Conservation (phyloP, 768 basidiomycete genomes). For the Suillus paluster region DNA sequence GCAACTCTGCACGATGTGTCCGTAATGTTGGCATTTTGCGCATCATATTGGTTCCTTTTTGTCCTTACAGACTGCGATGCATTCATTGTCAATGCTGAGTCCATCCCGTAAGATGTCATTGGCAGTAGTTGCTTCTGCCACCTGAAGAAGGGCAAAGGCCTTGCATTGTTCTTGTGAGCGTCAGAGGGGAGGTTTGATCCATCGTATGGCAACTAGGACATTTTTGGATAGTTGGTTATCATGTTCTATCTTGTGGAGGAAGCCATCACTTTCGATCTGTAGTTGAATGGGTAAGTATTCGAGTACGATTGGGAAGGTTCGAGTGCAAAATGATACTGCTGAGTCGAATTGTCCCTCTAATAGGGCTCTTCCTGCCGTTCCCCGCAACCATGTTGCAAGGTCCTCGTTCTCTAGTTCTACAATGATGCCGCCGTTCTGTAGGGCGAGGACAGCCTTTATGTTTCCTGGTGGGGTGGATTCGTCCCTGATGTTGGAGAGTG, state of each 20-base stretch:
- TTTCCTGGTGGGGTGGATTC: not conserved
- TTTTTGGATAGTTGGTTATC: constrained; percentile 12
- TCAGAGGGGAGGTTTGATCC: not conserved
- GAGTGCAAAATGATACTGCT: constrained; percentile 5
- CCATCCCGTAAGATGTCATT: constrained; percentile 29
- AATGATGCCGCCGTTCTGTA: constrained; percentile 21
- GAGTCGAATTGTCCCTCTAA: constrained; percentile 3
- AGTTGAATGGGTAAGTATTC: constrained; percentile 27
- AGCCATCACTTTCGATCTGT: constrained; percentile 5
- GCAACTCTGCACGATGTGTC: not conserved
- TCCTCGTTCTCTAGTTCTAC: constrained; percentile 15
- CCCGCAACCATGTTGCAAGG: not conserved
- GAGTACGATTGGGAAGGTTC: constrained; percentile 14
- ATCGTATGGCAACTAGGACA: not conserved
- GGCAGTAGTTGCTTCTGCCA: constrained; percentile 21
- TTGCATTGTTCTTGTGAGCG: not conserved
- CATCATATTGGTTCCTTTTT: constrained; percentile 7
- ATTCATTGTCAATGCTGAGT: constrained; percentile 19
- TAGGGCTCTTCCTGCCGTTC: constrained; percentile 15
- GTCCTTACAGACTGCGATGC: constrained; percentile 16
- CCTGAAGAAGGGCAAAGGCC: constrained; percentile 29
- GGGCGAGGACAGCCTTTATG: not conserved
- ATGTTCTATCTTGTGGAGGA: constrained; percentile 13
- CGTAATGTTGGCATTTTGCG: constrained; percentile 8
- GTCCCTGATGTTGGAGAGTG: not conserved